Evolutionary conservation across 345 rosid genomes (phyloP).

Genomic region (Dipteronia dyeriana): DNA sequence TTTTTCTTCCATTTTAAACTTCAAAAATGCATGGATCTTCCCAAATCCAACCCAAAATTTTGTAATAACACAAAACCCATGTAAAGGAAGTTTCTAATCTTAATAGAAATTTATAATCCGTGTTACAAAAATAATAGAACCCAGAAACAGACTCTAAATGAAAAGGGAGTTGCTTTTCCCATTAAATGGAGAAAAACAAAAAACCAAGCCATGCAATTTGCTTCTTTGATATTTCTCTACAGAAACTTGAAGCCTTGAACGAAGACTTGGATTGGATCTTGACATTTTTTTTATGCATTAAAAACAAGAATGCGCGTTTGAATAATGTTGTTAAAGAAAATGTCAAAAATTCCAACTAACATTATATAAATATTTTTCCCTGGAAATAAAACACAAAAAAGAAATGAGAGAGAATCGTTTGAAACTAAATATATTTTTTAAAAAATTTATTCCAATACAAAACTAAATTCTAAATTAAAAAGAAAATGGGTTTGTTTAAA

Average conservation of each 20-base stretch:
- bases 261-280: conserved; percentile 29
- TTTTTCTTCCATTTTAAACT: too few relatives aligned
- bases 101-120: too few relatives aligned
- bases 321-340: not conserved
- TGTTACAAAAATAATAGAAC: too few relatives aligned
- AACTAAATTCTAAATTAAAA: not conserved
- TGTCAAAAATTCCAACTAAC: not conserved
- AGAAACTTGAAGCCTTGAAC: conserved; percentile 21
- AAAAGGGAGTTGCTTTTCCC: too few relatives aligned
- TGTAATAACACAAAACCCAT: too few relatives aligned
- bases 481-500: not conserved
- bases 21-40: too few relatives aligned
- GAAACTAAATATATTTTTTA: not conserved
- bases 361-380: not conserved
- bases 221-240: not conserved
- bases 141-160: too few relatives aligned
- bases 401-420: not conserved
- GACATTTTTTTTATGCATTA: not conserved
- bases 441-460: not conserved
- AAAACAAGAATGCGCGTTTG: conserved; percentile 7
- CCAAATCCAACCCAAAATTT: too few relatives aligned
- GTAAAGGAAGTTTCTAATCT: too few relatives aligned
- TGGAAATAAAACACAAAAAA: not conserved
- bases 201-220: too few relatives aligned
- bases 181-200: too few relatives aligned